These are phyloP conservation scores for Rhynchospora breviuscula DNA, from an alignment of 176 grass and related monocot genomes.

Conservation along the genomic window DNA sequence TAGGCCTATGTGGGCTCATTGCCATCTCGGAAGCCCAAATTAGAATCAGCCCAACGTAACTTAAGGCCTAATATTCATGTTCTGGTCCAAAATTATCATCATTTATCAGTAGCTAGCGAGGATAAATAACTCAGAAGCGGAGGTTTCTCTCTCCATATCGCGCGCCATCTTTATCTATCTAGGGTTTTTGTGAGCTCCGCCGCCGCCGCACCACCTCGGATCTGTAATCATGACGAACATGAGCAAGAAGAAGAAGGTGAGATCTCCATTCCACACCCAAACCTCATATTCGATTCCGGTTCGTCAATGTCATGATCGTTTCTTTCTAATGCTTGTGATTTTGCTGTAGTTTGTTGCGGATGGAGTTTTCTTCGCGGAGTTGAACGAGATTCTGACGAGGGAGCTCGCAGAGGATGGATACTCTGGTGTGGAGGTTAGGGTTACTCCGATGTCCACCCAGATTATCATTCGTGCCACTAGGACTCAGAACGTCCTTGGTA, in stretches of 20 bases:
- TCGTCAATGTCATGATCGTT: not conserved
- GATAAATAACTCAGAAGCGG: not conserved
- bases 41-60: not conserved
- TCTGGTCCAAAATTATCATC: not conserved
- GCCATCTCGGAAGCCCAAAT: not conserved
- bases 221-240: constrained; percentile 60
- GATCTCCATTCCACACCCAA: not conserved
- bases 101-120: not conserved
- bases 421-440: constrained; percentile 67
- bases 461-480: constrained; percentile 74
- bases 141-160: not conserved
- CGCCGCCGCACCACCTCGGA: not conserved
- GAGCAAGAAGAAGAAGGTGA: constrained; percentile 95
- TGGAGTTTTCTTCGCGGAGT: constrained; percentile 72
- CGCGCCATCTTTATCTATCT: constrained; percentile 12
- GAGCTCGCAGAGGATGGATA: constrained; percentile 77
- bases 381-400: constrained; percentile 77
- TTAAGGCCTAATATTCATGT: not conserved
- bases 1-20: not conserved
- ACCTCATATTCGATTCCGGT: not conserved
- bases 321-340: constrained; percentile 20
- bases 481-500: constrained; percentile 79
- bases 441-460: constrained; percentile 79
- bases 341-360: constrained; percentile 56
- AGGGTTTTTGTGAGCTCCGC: constrained; percentile 15